Evolutionary conservation across 2,329 filamentous ascomycete species (phyloP).

Genomic region (Fusarium sp.): DNA sequence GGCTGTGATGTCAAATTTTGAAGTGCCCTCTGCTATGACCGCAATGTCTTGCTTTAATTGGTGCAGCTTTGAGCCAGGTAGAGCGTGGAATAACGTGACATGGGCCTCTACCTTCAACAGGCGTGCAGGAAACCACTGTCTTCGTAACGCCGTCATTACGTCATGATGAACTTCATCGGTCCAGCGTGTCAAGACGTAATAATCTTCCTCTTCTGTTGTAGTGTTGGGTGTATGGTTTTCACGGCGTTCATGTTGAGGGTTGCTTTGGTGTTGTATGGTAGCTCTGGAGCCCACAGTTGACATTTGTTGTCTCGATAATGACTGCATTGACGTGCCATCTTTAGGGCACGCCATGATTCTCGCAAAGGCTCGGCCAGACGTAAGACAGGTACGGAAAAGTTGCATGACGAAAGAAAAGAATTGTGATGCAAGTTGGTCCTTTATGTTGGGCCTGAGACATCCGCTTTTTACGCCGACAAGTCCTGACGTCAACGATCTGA

Average conservation of each 20-base stretch:
- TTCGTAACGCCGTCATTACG: conserved; percentile 20
- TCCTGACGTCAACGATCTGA: not conserved
- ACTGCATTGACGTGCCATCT: not conserved
- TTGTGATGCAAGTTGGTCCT: not conserved
- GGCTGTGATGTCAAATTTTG: conserved; percentile 2
- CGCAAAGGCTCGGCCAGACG: not conserved
- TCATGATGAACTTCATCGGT: conserved; percentile 24
- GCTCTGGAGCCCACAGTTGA: not conserved
- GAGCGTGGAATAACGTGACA: conserved; percentile 33
- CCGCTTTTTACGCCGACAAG: not conserved
- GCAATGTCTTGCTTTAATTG: conserved; percentile 18
- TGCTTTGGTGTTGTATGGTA: conserved; percentile 10
- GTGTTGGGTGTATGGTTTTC: conserved; percentile 18
- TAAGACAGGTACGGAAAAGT: not conserved
- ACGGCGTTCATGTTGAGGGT: conserved; percentile 22
- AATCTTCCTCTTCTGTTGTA: not conserved
- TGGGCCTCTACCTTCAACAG: conserved; percentile 33
- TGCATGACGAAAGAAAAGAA: not conserved
- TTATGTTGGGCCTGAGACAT: not conserved
- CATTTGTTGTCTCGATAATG: not conserved
- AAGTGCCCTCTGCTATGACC: not conserved
- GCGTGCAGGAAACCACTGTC: conserved; percentile 25
- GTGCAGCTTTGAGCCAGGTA: conserved; percentile 26
- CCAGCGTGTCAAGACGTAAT: conserved; percentile 28
- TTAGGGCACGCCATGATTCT: not conserved